Evolutionary conservation across 306 rosid species (phyloP).

Genomic region (Quercus berberidifolia): DNA sequence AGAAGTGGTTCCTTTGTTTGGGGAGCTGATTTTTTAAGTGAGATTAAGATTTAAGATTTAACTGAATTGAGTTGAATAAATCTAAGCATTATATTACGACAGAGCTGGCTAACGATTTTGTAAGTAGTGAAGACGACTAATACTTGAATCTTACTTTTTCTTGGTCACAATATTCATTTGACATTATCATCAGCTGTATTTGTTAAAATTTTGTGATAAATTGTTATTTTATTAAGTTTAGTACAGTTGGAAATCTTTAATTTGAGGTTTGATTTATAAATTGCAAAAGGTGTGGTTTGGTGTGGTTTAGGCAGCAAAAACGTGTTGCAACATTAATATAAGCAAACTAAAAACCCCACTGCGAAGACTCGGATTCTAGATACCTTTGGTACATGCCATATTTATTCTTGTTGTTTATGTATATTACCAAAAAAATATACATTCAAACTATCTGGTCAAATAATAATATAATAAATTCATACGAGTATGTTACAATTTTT

Average conservation of each 20-base stretch:
- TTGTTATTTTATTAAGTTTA: background rate
- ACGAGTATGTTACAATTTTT: too few relatives aligned
- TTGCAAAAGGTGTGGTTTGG: constrained; percentile 21
- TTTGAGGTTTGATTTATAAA: background rate
- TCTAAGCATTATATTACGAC: background rate
- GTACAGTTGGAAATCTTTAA: too few relatives aligned
- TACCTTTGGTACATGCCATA: too few relatives aligned
- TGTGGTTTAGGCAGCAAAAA: too few relatives aligned
- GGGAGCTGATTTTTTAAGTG: background rate
- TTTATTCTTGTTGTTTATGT: too few relatives aligned
- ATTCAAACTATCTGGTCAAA: too few relatives aligned
- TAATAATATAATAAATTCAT: too few relatives aligned
- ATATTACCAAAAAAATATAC: too few relatives aligned
- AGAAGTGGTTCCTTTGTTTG: background rate
- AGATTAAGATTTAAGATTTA: background rate
- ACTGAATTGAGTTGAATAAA: background rate
- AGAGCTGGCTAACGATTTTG: background rate
- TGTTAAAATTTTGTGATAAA: background rate
- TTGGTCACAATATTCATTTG: background rate
- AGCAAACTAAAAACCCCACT: too few relatives aligned
- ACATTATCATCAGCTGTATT: background rate
- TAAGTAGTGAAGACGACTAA: background rate
- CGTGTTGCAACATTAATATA: too few relatives aligned
- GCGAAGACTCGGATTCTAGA: too few relatives aligned
- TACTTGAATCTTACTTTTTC: background rate